Evolutionary conservation across 2,329 filamentous ascomycete genomes (phyloP).

Genomic region (Alternaria burnsii): DNA sequence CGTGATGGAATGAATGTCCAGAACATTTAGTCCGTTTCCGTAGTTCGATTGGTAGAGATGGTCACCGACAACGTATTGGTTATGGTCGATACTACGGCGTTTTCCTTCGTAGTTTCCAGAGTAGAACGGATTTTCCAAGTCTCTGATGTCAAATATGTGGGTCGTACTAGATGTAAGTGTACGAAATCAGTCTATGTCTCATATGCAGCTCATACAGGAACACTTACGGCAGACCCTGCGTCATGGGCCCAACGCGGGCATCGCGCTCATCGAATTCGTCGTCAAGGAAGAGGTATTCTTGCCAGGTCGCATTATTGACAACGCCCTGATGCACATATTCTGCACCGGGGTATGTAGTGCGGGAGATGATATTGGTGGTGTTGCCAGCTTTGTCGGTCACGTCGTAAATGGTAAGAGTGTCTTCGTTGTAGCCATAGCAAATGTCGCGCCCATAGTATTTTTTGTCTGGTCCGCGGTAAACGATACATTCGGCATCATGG

Average conservation of each 20-base stretch:
- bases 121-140: slow-evolving; percentile 44
- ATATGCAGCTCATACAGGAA: too few species aligned
- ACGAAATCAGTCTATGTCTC: too few species aligned
- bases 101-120: slow-evolving; percentile 51
- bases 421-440: slow-evolving; percentile 65
- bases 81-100: slow-evolving; percentile 53
- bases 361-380: slow-evolving; percentile 51
- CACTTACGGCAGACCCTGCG: slow-evolving; percentile 32
- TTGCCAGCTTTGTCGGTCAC: slow-evolving; percentile 57
- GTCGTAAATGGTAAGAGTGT: slow-evolving; percentile 60
- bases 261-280: slow-evolving; percentile 46
- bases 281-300: slow-evolving; percentile 42
- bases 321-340: slow-evolving; percentile 65
- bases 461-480: slow-evolving; percentile 61
- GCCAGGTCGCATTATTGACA: slow-evolving; percentile 36
- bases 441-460: slow-evolving; percentile 60
- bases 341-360: slow-evolving; percentile 61
- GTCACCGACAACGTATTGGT: slow-evolving; percentile 53
- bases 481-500: slow-evolving; percentile 67
- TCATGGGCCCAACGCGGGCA: slow-evolving; percentile 38
- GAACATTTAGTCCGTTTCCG: slow-evolving; percentile 48
- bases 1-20: slow-evolving; percentile 50
- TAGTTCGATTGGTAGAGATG: slow-evolving; percentile 53
- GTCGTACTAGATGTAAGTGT: slow-evolving; percentile 20
- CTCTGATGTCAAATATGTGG: slow-evolving; percentile 46